Evolutionary conservation across 805 yeast genomes (phyloP), one percentile per base, ranked within the genome.

Genomic region (Komagataella pastoris): DNA sequence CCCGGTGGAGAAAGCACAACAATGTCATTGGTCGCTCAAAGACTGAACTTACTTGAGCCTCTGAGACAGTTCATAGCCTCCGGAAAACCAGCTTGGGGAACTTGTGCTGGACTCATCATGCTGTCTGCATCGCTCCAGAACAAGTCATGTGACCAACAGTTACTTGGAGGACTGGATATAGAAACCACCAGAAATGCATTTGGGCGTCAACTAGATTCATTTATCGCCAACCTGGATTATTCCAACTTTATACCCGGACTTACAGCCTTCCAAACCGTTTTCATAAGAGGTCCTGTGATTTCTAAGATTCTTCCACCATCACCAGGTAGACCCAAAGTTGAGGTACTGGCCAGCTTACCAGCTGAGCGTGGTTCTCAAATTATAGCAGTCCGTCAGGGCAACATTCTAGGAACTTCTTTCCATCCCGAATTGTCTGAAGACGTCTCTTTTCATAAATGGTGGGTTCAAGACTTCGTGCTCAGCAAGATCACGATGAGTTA

Each of bases 41-140:
- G 88, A 51, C 75, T 81, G 0, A 76, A 77, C 1, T 60, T 85
- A 58, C 65, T 81, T 17, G 71, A 72, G 23, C 83, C 85, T 2
- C 66, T 85, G 51, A 64, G 71, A 46, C 61, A 68, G 10, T 79
- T 76, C 61, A 77, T 81, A 21, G 70, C 73, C 49, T 66, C 73
- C 6, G 66, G 67, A 18, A 76, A 75, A 54, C 81, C 86, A 1
- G 75, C 80, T 10, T 86, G 95, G 95, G 95, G 95, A 0, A 86
- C 95, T 1, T 86, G 95, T 65, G 95, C 95, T 2, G 95, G 95
- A 2, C 67, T 86, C 57, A 85, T 86, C 50, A 72, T 85, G 56
- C 67, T 86, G 21, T 75, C 89, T 6, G 69, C 74, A 52, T 70
- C 72, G 48, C 68, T 82, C 44, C 66, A 72, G 14, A 74, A 78